Base-by-base conservation (phyloP, 345 rosid species). In the Pseudoturritis turrita region DNA sequence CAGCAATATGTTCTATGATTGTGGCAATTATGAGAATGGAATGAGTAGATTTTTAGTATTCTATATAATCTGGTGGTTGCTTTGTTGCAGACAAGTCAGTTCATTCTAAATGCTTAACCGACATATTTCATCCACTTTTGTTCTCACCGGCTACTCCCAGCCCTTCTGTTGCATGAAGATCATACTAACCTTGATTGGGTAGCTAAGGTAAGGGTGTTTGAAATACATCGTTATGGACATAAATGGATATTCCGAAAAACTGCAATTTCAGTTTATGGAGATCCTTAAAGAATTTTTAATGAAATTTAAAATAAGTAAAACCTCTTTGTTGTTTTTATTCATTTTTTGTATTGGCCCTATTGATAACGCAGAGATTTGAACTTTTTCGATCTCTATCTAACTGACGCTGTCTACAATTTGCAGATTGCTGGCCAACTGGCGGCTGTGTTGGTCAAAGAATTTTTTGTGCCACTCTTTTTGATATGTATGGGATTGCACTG, bases 61-160 rank as follows among this genome's bases (percentile, higher is more conserved):
- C 47, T 26, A 62, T 37, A 10, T 60, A 41, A 31, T 68, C 49
- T 39, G 46, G 62, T 74, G 45, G 39, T 59, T 66, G 25, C 62
- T 76, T 45, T 70, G 23, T 77, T 70, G 77, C 84, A 94, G 98
- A 82, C 87, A 74, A 79, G 96, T 3, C 85, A 84, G 71, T 88
- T 91, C 70, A 71, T 88, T 71, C 77, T 68, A 44, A 87, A 84
- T 62, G 81, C 86, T 28, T 90, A 94, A 77, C 91, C 97, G 4
- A 78, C 86, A 66, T 76, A 74, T 79, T 94, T 94, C 76, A 70
- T 94, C 75, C 92, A 85, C 80, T 85, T 81, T 74, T 89, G 89
- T 73, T 87, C 90, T 79, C 80, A 75, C 31, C 91, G 97, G 98
- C 88, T 94, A 75, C 91, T 94, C 79, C 96, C 98, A 59, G 95